A percentile compares a stretch with the other conserved stretches of the same genome.
These are phyloP conservation scores for Penicillium atrosanguineum DNA, from an alignment of 495 filamentous ascomycete species.

Conservation along the genomic window DNA sequence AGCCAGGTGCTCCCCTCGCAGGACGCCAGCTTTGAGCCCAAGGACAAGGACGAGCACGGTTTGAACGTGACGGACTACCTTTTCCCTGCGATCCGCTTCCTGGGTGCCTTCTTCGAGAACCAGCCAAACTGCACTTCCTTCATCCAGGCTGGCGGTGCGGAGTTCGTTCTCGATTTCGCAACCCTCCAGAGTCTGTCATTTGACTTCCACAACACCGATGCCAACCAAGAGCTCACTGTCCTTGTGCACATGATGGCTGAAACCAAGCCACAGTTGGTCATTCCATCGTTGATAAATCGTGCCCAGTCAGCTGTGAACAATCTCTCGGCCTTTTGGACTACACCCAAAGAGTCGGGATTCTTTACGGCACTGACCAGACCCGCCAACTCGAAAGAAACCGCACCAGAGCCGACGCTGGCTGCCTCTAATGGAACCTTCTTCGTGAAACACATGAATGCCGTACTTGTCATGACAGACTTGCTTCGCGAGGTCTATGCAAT, in stretches of 20 bases:
- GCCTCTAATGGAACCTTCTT: slow-evolving; percentile 64
- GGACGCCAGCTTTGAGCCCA: slow-evolving; percentile 38
- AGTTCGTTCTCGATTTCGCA: slow-evolving; percentile 79
- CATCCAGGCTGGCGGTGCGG: slow-evolving; percentile 74
- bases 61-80: slow-evolving; percentile 66
- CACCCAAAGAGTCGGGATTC: slow-evolving; percentile 51
- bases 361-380: slow-evolving; percentile 62
- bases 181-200: slow-evolving; percentile 74
- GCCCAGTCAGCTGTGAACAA: slow-evolving; percentile 65
- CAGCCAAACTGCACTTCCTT: slow-evolving; percentile 70
- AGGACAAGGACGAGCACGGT: slow-evolving; percentile 45
- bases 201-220: slow-evolving; percentile 66
- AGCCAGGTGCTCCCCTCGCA: slow-evolving; percentile 26
- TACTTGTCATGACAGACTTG: slow-evolving; percentile 70
- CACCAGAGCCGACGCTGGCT: slow-evolving; percentile 16
- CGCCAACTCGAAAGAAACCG: slow-evolving; percentile 22
- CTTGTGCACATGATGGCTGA: slow-evolving; percentile 82
- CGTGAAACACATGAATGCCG: slow-evolving; percentile 71
- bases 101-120: slow-evolving; percentile 76
- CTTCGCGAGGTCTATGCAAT: slow-evolving; percentile 70
- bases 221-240: slow-evolving; percentile 62
- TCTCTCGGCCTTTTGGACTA: slow-evolving; percentile 61
- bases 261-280: slow-evolving; percentile 72
- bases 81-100: slow-evolving; percentile 68
- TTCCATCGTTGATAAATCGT: slow-evolving; percentile 75